Conservation (phyloP, 106 monocot genomes). For the Dendrobium chrysotoxum region DNA sequence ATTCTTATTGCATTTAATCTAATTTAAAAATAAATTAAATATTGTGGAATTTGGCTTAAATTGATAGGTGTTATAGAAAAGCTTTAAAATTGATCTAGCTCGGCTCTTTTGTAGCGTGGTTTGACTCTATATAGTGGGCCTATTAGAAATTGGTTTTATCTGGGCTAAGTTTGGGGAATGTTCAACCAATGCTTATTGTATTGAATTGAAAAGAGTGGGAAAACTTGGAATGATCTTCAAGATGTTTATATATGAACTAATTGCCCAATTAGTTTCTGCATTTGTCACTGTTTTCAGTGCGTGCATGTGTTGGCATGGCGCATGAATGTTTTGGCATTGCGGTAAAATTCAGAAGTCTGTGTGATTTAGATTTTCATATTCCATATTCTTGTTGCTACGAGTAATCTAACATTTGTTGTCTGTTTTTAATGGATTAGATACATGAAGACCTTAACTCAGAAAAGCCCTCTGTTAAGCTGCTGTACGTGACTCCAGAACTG, state of each 20-base stretch:
- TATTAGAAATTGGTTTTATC: no score
- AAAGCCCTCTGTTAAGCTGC: conserved; percentile 62
- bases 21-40: no score
- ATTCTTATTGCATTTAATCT: no score
- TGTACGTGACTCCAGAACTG: conserved; percentile 95
- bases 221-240: background rate
- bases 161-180: no score
- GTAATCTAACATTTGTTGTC: background rate
- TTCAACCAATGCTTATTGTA: no score
- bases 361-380: background rate
- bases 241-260: background rate
- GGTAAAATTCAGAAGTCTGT: background rate
- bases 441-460: conserved; percentile 77
- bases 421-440: conserved; percentile 38
- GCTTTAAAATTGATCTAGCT: no score
- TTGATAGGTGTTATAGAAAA: no score
- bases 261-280: background rate
- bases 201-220: no score
- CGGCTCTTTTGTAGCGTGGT: no score
- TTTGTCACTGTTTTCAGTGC: background rate
- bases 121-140: no score
- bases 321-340: background rate
- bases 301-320: background rate
- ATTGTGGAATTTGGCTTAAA: no score
- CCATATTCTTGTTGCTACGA: background rate